A percentile compares a stretch with the other conserved stretches of the same genome.
These are phyloP conservation scores for Monilinia vaccinii-corymbosi DNA, from an alignment of 2,329 filamentous ascomycete genomes.

Conservation along the genomic window DNA sequence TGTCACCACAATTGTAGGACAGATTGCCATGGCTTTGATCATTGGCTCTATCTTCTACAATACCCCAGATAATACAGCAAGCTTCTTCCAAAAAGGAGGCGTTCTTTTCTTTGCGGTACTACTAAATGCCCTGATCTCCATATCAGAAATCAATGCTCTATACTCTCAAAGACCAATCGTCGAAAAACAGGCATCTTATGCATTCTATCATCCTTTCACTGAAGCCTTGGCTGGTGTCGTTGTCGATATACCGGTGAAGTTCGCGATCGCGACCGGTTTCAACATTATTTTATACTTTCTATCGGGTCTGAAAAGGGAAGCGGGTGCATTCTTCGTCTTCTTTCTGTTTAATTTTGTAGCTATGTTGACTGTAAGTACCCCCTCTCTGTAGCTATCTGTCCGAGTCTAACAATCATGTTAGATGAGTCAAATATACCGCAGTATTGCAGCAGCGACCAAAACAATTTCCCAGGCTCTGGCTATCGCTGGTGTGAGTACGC, in stretches of 20 bases:
- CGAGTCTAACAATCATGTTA: conserved; percentile 53
- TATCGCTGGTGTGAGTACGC: conserved; percentile 44
- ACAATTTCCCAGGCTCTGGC: conserved; percentile 59
- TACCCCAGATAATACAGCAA: conserved; percentile 40
- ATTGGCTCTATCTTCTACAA: conserved; percentile 58
- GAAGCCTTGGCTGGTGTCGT: conserved; percentile 84
- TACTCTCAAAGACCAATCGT: conserved; percentile 86
- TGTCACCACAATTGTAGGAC: conserved; percentile 36
- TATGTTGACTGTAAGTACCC: conserved; percentile 53
- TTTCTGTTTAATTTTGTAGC: conserved; percentile 30
- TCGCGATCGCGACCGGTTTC: conserved; percentile 64
- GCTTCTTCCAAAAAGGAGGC: conserved; percentile 54
- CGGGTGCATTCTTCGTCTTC: conserved; percentile 81
- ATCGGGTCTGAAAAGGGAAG: conserved; percentile 56
- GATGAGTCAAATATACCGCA: conserved; percentile 60
- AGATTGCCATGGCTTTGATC: conserved; percentile 48
- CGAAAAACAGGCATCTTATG: conserved; percentile 81
- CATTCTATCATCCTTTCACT: conserved; percentile 81
- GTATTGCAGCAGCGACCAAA: conserved; percentile 65
- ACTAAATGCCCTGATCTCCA: conserved; percentile 56
- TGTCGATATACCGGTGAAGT: conserved; percentile 76
- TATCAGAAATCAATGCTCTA: conserved; percentile 58
- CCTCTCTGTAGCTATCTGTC: conserved; percentile 42
- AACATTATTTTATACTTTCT: conserved; percentile 83
- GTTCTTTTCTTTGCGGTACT: conserved; percentile 61